phyloP scores from a whole-genome alignment of 1,284 basidiomycete genomes.

The Cutaneotrichosporon curvatum region DNA sequence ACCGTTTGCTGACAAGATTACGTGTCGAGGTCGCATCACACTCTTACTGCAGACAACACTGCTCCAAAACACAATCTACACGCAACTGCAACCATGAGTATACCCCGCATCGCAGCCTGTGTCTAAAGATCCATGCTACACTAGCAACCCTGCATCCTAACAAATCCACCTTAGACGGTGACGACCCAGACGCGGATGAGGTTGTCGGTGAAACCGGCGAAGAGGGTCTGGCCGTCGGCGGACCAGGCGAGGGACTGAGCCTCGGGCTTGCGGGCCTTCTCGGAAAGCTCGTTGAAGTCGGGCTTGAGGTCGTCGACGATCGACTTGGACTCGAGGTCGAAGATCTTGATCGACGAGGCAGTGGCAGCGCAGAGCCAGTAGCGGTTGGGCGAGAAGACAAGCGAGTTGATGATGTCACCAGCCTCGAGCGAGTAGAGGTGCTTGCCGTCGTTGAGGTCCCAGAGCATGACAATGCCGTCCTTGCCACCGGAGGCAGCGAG shows the following conservation, averaged over 20 bases:
- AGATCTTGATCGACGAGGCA: constrained; percentile 96
- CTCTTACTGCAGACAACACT: too few species aligned
- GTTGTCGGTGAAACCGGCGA: constrained; percentile 91
- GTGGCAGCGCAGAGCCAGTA: constrained; percentile 99
- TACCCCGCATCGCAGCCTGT: neutral
- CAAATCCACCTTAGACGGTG: constrained; percentile 41
- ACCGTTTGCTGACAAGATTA: too few species aligned
- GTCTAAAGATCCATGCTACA: neutral
- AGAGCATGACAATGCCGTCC: constrained; percentile 99
- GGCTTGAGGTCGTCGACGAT: constrained; percentile 95
- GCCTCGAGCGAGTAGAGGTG: constrained; percentile 99
- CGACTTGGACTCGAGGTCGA: constrained; percentile 96
- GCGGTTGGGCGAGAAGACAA: constrained; percentile 98
- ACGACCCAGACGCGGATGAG: constrained; percentile 88
- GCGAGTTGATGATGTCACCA: constrained; percentile 96
- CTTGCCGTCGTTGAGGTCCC: constrained; percentile 99
- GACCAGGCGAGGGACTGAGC: constrained; percentile 99
- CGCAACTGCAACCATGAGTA: too few species aligned
- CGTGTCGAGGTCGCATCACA: too few species aligned
- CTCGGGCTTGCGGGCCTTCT: constrained; percentile 80
- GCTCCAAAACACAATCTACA: too few species aligned
- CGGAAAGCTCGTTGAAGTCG: constrained; percentile 68
- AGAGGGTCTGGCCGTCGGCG: constrained; percentile 93
- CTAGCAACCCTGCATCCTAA: neutral
- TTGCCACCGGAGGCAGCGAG: constrained; percentile 98